Evolutionary conservation across 371 early-diverging fungal genomes (phyloP).

Genomic region (Mortierella sp.): DNA sequence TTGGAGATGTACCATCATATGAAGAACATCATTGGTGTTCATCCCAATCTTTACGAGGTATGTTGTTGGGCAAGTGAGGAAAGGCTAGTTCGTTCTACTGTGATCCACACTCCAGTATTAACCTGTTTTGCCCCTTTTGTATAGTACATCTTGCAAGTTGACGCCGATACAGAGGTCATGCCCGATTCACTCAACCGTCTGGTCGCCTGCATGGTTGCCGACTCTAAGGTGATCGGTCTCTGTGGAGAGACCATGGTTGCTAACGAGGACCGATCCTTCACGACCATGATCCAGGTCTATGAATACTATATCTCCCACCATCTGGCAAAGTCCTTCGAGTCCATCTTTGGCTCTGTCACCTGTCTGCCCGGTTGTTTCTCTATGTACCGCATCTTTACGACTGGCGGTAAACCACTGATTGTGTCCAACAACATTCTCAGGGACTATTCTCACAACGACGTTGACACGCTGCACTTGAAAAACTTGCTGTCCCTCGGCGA

Average conservation of each 20-base stretch:
- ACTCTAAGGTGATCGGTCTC: slow-evolving; percentile 89
- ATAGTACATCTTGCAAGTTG: slow-evolving; percentile 91
- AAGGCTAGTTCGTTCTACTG: too few relatives aligned
- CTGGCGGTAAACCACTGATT: slow-evolving; percentile 87
- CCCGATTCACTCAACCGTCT: slow-evolving; percentile 90
- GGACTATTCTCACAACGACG: slow-evolving; percentile 94
- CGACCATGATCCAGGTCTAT: slow-evolving; percentile 99
- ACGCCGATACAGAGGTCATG: slow-evolving; percentile 95
- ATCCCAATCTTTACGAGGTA: slow-evolving; percentile 86
- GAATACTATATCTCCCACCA: slow-evolving; percentile 99
- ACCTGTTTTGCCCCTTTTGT: not conserved
- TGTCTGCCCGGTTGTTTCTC: slow-evolving; percentile 98
- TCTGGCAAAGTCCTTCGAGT: slow-evolving; percentile 98
- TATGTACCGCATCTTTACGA: slow-evolving; percentile 91
- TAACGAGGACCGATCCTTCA: slow-evolving; percentile 92
- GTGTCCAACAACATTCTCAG: slow-evolving; percentile 88
- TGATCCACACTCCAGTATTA: not conserved
- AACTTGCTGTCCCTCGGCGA: slow-evolving; percentile 88
- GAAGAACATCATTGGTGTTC: slow-evolving; percentile 91
- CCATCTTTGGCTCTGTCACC: slow-evolving; percentile 97
- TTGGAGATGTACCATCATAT: slow-evolving; percentile 94
- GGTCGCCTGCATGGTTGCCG: slow-evolving; percentile 87
- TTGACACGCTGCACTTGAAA: slow-evolving; percentile 98
- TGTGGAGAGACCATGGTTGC: slow-evolving; percentile 94
- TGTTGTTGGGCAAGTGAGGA: too few relatives aligned